Evolutionary conservation across 2,329 filamentous ascomycete genomes (phyloP).

Genomic region (Xenoacremonium recifei): DNA sequence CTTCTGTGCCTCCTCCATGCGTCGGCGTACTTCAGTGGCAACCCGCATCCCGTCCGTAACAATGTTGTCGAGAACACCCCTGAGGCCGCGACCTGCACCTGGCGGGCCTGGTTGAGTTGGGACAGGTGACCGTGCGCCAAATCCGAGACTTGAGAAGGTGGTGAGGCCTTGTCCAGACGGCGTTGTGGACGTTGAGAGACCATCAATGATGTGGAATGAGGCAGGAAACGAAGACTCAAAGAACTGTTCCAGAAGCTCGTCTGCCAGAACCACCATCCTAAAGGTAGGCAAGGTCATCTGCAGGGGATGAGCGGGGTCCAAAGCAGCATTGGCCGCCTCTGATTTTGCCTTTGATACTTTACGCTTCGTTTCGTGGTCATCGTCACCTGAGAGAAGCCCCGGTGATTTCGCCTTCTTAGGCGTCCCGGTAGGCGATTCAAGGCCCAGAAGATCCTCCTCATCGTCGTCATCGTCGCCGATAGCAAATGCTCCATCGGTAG

Average conservation of each 20-base stretch:
- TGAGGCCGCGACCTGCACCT: constrained; percentile 68
- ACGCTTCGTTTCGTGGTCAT: constrained; percentile 24
- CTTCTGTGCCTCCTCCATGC: constrained; percentile 93
- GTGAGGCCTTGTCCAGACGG: constrained; percentile 65
- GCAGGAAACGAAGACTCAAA: constrained; percentile 95
- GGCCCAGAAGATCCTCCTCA: constrained; percentile 59
- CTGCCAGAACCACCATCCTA: constrained; percentile 96
- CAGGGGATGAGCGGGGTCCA: constrained; percentile 89
- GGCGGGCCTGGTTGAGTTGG: constrained; percentile 40
- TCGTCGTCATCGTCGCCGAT: constrained; percentile 69
- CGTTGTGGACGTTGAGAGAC: constrained; percentile 36
- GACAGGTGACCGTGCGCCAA: constrained; percentile 40
- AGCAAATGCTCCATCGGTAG: constrained; percentile 57
- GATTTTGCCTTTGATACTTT: constrained; percentile 63
- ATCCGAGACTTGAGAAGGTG: constrained; percentile 75
- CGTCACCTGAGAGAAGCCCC: constrained; percentile 36
- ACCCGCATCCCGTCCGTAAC: constrained; percentile 97
- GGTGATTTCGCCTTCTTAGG: constrained; percentile 43
- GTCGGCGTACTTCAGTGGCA: constrained; percentile 82
- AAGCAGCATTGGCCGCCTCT: constrained; percentile 80
- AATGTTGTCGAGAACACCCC: constrained; percentile 94
- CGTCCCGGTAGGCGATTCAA: constrained; percentile 47
- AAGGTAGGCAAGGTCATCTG: constrained; percentile 97
- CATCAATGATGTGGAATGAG: constrained; percentile 84
- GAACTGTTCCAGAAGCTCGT: constrained; percentile 93